Evolutionary conservation across 257 asterid genomes (phyloP), one percentile per base, ranked within the genome.

Genomic region (Cordia subcordata): DNA sequence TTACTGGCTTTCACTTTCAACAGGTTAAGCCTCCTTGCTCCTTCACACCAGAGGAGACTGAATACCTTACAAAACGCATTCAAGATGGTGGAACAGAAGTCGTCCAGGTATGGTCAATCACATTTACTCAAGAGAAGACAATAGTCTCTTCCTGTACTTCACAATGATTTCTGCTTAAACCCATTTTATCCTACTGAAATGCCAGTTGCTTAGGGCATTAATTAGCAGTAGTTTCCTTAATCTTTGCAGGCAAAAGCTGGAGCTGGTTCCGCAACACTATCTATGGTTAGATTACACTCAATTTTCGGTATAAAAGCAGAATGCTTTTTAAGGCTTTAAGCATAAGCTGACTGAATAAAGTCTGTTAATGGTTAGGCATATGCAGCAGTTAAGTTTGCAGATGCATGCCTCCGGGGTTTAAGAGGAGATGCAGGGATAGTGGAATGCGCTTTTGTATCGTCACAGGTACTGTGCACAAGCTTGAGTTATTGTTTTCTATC

Each of bases 11-110:
- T 37, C 55, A 22, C 46, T 62, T 60, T 72, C 77, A 49, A 53
- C 73, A 88, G 96, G 96, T 85, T 40, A 88, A 82, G 64, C 96
- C 95, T 23, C 82, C 96, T 35, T 80, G 89, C 69, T 79, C 95
- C 66, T 84, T 89, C 23, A 84, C 94, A 45, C 74, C 86, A 21
- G 95, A 89, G 67, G 96, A 89, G 72, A 77, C 69, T 1, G 90
- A 86, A 44, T 89, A 68, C 85, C 80, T 89, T 47, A 86, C 96
- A 5, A 89, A 84, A 60, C 95, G 94, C 40, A 86, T 89, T 71
- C 96, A 89, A 74, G 95, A 89, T 53, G 95, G 96, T 60, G 96
- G 96, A 73, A 86, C 96, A 8, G 91, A 86, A 81, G 96, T 88
- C 2, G 96, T 89, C 61, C 94, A 85, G 94, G 96, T 71, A 55